Conservation (phyloP, 1,139 yeast species). For the Geotrichum fermentans region DNA sequence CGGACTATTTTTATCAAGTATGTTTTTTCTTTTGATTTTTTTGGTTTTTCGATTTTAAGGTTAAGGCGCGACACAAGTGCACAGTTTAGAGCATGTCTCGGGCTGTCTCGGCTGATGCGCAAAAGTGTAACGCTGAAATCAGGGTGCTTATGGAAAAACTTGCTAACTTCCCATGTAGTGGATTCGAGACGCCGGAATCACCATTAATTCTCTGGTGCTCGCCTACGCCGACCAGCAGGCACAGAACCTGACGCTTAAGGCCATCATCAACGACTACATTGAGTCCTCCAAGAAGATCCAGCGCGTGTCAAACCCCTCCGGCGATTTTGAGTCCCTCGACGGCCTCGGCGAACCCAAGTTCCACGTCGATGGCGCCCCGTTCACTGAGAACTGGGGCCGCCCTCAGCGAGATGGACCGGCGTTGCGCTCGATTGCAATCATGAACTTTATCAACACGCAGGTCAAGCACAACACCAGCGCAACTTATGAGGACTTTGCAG, state of each 20-base stretch:
- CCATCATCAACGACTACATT: slow-evolving; percentile 55
- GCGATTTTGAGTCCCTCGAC: slow-evolving; percentile 46
- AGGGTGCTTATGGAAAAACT: too few species aligned
- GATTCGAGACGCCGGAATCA: slow-evolving; percentile 86
- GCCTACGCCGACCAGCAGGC: slow-evolving; percentile 43
- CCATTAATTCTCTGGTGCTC: slow-evolving; percentile 61
- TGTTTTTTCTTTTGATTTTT: slow-evolving; percentile 10
- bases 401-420: slow-evolving; percentile 98
- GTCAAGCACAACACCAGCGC: slow-evolving; percentile 31
- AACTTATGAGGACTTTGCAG: slow-evolving; percentile 25
- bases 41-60: background rate
- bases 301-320: slow-evolving; percentile 63
- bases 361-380: slow-evolving; percentile 58
- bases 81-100: background rate
- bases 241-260: slow-evolving; percentile 34
- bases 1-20: slow-evolving; percentile 71
- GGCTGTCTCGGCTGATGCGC: background rate
- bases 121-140: background rate
- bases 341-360: slow-evolving; percentile 93
- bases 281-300: slow-evolving; percentile 57
- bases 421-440: slow-evolving; percentile 61
- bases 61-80: too few species aligned
- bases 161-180: too few species aligned
- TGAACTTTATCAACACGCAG: slow-evolving; percentile 50
- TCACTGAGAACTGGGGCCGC: slow-evolving; percentile 78